Percentiles rank a stretch among this genome's conserved stretches.
phyloP scores from a whole-genome alignment of 2,329 filamentous ascomycete species.

The Huntiella abstrusa region DNA sequence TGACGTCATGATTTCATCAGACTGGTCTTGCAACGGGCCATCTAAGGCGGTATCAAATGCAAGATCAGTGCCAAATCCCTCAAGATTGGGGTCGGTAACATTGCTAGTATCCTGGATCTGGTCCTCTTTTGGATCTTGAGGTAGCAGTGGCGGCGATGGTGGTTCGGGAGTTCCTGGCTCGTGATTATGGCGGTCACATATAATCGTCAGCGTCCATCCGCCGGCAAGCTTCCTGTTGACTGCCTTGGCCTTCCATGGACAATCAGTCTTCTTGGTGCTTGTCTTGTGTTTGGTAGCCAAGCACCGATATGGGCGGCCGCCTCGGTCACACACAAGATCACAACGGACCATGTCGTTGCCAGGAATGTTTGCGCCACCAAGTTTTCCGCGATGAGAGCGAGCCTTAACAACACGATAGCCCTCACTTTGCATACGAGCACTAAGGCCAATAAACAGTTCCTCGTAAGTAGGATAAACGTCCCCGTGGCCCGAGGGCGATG shows the following conservation, averaged over 20 bases:
- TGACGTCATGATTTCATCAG: slow-evolving; percentile 4
- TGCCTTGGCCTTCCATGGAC: slow-evolving; percentile 27
- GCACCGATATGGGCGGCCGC: slow-evolving; percentile 25
- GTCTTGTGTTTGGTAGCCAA: slow-evolving; percentile 27
- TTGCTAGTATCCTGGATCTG: slow-evolving; percentile 14
- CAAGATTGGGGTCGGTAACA: slow-evolving; percentile 1
- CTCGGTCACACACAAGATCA: slow-evolving; percentile 27
- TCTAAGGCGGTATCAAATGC: neutral
- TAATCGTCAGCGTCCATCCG: slow-evolving; percentile 26
- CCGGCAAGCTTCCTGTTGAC: slow-evolving; percentile 25
- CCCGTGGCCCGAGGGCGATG: slow-evolving; percentile 20
- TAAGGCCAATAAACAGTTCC: slow-evolving; percentile 23
- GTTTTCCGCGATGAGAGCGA: slow-evolving; percentile 23
- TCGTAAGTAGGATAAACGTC: slow-evolving; percentile 23
- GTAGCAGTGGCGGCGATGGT: slow-evolving; percentile 18
- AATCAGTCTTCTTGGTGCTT: slow-evolving; percentile 27
- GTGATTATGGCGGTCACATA: slow-evolving; percentile 27
- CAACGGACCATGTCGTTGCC: slow-evolving; percentile 26
- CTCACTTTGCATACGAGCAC: slow-evolving; percentile 24
- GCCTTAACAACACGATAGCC: slow-evolving; percentile 29
- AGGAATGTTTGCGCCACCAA: slow-evolving; percentile 22
- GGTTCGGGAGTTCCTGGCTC: slow-evolving; percentile 26
- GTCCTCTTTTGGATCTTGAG: slow-evolving; percentile 18
- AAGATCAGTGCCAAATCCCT: neutral
- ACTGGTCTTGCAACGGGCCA: neutral